Base-by-base conservation (phyloP, 768 basidiomycete species). In the Zangia roseola region DNA sequence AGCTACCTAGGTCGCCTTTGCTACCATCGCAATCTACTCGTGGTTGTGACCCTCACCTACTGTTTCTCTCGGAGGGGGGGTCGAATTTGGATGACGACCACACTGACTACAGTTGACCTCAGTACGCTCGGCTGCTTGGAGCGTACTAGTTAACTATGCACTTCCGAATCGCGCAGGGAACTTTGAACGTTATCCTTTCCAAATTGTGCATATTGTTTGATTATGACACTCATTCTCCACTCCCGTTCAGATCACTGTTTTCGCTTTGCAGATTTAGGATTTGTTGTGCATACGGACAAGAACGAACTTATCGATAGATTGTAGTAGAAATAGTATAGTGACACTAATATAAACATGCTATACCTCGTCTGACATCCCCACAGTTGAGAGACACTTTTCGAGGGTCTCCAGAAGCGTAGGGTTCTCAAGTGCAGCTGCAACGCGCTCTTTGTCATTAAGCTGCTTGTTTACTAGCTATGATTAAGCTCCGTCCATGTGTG, bases 361-460 rank as follows among this genome's bases (percentile, higher is more conserved):
- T 25, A 24, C 13, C 2, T 13, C 28, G 16, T 13, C 47, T 21
- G 41, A 31, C 30, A 6, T 43, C 9, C 38, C 59, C 30, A 69
- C 74, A 7, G 74, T 74, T 10, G 71, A 68, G 19, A 90, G 71
- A 62, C 85, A 87, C 26, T 86, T 84, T 65, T 98, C 94, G 10
- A 99, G 82, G 0, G 91, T 91, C 46, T 88, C 86, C 2, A 97
- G 65, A 5, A 99, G 77, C 24, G 86, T 80, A 3, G 83, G 78
- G 69, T 98, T 98, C 69, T 99, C 97, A 40, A 98, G 76, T 2
- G 97, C 97, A 10, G 97, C 97, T 21, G 94, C 94, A 2, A 98
- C 97, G 34, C 97, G 79, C 70, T 99, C 97, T 69, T 99, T 99
- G 72, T 99, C 97, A 60, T 99, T 99, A 28, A 99, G 76, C 62